These are phyloP conservation scores for Phytopythium vexans DNA, from an alignment of 352 stramenopile species.

Conservation along the genomic window DNA sequence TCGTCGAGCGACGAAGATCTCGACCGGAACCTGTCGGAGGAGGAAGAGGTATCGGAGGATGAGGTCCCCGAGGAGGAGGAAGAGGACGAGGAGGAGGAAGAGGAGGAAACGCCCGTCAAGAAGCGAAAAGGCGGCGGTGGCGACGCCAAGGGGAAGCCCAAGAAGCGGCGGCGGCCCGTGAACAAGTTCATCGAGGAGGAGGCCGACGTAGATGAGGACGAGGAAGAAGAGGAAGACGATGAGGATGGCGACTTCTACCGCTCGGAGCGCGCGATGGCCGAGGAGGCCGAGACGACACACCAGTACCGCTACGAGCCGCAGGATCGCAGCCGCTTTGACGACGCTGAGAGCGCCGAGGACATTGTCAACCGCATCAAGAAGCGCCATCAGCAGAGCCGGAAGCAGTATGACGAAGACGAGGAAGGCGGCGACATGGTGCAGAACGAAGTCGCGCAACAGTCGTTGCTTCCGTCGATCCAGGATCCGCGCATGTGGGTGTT, in stretches of 20 bases:
- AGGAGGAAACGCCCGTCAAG: conserved; percentile 58
- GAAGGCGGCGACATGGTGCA: conserved; percentile 80
- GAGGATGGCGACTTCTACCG: conserved; percentile 74
- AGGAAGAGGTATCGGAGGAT: conserved; percentile 71
- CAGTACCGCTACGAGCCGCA: conserved; percentile 78
- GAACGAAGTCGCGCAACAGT: conserved; percentile 86
- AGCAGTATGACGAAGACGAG: conserved; percentile 83
- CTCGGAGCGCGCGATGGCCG: conserved; percentile 71
- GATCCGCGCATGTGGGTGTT: conserved; percentile 90
- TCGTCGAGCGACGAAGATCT: conserved; percentile 87
- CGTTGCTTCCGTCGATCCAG: conserved; percentile 84
- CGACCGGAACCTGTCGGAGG: conserved; percentile 81
- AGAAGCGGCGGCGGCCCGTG: conserved; percentile 80
- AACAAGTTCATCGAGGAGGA: conserved; percentile 91
- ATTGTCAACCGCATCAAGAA: conserved; percentile 89
- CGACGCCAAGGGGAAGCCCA: conserved; percentile 69
- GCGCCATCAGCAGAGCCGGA: conserved; percentile 81
- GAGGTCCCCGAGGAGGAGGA: conserved; percentile 76
- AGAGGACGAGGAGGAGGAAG: conserved; percentile 43
- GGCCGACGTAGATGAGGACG: conserved; percentile 84
- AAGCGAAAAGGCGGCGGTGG: conserved; percentile 58
- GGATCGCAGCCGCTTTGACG: conserved; percentile 66
- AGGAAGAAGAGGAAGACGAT: conserved; percentile 85
- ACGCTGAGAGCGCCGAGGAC: conserved; percentile 79
- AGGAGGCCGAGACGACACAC: conserved; percentile 64